Percentiles rank a stretch among this genome's conserved stretches.
Conservation (phyloP, 2,329 filamentous ascomycete species). For the Sarocladium oryzae region DNA sequence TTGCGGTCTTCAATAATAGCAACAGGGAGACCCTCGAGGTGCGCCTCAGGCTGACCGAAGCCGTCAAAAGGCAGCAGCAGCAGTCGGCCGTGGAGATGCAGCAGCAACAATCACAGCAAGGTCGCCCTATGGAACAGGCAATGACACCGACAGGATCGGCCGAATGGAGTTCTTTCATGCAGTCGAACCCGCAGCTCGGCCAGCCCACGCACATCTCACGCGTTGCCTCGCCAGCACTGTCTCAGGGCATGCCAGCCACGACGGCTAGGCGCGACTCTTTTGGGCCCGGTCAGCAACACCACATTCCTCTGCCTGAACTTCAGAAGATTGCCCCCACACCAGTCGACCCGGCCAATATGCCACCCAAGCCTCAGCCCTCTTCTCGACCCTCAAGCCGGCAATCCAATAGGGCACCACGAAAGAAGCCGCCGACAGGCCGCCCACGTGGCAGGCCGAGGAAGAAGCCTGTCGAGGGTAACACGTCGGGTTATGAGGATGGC, state of each 20-base stretch:
- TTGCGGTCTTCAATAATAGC: conserved; percentile 71
- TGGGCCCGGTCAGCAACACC: conserved; percentile 15
- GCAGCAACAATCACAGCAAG: conserved; percentile 14
- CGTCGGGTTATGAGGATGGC: conserved; percentile 65
- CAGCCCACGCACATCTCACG: conserved; percentile 28
- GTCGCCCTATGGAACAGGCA: conserved; percentile 24
- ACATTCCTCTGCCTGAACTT: conserved; percentile 20
- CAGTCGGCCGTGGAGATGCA: conserved; percentile 17
- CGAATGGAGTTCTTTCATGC: conserved; percentile 73
- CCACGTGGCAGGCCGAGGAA: conserved; percentile 52
- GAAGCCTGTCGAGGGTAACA: conserved; percentile 54
- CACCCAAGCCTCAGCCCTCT: conserved; percentile 22
- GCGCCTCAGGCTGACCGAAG: conserved; percentile 76
- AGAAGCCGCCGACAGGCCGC: conserved; percentile 43
- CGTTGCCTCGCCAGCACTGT: conserved; percentile 31
- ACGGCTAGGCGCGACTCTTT: conserved; percentile 21
- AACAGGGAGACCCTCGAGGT: conserved; percentile 88
- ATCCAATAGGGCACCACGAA: conserved; percentile 37
- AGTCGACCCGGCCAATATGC: conserved; percentile 15
- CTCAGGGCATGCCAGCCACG: conserved; percentile 21
- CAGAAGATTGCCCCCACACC: conserved; percentile 29
- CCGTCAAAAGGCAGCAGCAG: conserved; percentile 49
- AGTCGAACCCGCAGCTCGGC: conserved; percentile 56
- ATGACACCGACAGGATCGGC: conserved; percentile 54
- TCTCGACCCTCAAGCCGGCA: conserved; percentile 56